Conservation (phyloP, 2,329 filamentous ascomycete species). For the Parafenestella ontariensis region DNA sequence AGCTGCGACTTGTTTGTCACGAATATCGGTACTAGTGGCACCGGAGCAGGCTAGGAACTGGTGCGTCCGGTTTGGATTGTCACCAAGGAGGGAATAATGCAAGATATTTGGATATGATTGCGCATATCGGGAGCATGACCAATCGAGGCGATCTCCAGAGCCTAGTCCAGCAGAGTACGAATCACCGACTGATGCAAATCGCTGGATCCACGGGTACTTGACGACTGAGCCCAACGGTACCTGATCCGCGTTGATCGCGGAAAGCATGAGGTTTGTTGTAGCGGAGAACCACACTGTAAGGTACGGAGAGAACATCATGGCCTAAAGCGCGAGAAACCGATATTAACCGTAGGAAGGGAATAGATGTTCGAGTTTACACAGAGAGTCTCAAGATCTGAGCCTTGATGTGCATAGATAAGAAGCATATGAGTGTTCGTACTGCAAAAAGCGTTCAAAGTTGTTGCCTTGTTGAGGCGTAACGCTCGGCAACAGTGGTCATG, state of each 20-base stretch:
- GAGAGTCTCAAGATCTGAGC: neutral
- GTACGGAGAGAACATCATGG: constrained; percentile 2
- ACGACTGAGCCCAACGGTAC: neutral
- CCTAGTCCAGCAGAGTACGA: constrained; percentile 43
- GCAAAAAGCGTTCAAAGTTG: constrained; percentile 7
- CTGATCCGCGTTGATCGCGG: constrained; percentile 4
- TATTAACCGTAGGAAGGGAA: neutral
- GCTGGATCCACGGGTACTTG: constrained; percentile 29
- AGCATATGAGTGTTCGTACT: neutral
- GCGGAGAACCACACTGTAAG: constrained; percentile 6
- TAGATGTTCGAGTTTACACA: neutral
- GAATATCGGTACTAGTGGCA: constrained; percentile 30
- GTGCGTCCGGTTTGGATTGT: constrained; percentile 21
- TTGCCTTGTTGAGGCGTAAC: constrained; percentile 6
- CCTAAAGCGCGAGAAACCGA: neutral
- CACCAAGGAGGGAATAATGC: constrained; percentile 20
- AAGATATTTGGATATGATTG: constrained; percentile 37
- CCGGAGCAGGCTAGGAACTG: constrained; percentile 43
- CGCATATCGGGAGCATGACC: constrained; percentile 37
- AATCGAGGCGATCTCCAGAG: constrained; percentile 34
- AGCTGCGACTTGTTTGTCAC: constrained; percentile 31
- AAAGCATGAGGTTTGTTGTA: neutral
- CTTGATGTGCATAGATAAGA: neutral
- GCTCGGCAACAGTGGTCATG: constrained; percentile 17
- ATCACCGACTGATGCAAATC: constrained; percentile 40